Evolutionary conservation across 192 early-diverging fungal genomes (phyloP).

Genomic region (Podila epigama): DNA sequence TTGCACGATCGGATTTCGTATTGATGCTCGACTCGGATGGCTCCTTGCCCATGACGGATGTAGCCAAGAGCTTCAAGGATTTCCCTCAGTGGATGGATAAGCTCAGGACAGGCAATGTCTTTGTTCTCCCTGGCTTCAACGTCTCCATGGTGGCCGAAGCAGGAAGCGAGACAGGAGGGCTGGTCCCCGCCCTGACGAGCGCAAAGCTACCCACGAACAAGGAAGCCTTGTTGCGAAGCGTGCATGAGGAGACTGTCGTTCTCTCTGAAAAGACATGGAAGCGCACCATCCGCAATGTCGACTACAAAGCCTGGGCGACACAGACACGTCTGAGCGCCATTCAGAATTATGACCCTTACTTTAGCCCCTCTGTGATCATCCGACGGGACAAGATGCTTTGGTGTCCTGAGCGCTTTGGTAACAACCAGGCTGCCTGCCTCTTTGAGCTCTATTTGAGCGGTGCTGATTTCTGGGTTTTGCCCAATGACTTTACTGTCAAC

Average conservation of each 20-base stretch:
- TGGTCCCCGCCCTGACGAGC: conserved; percentile 14
- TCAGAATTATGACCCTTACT: conserved; percentile 66
- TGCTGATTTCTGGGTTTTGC: conserved; percentile 63
- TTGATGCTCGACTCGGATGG: conserved; percentile 51
- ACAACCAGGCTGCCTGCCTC: conserved; percentile 62
- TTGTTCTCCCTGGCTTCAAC: conserved; percentile 61
- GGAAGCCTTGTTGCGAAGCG: conserved; percentile 24
- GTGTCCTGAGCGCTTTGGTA: conserved; percentile 65
- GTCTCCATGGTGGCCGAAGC: conserved; percentile 23
- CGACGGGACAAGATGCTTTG: conserved; percentile 58
- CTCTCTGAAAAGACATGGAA: conserved; percentile 64
- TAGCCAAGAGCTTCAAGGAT: conserved; percentile 46
- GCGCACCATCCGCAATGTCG: conserved; percentile 55
- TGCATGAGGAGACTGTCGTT: conserved; percentile 39
- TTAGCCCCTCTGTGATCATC: conserved; percentile 60
- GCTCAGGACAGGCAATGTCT: conserved; percentile 54
- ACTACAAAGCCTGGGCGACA: conserved; percentile 54
- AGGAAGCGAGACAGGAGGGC: neutral
- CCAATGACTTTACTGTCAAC: conserved; percentile 56
- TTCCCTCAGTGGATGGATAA: conserved; percentile 48
- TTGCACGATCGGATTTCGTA: conserved; percentile 59
- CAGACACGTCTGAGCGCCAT: conserved; percentile 50
- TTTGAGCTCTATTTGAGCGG: conserved; percentile 60
- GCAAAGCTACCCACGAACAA: conserved; percentile 48
- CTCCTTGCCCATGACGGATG: conserved; percentile 51